Percentiles rank a stretch among this genome's conserved stretches.
These are phyloP conservation scores for Pseudophaeomoniella oleicola DNA, from an alignment of 2,329 filamentous ascomycete species.

Conservation along the genomic window DNA sequence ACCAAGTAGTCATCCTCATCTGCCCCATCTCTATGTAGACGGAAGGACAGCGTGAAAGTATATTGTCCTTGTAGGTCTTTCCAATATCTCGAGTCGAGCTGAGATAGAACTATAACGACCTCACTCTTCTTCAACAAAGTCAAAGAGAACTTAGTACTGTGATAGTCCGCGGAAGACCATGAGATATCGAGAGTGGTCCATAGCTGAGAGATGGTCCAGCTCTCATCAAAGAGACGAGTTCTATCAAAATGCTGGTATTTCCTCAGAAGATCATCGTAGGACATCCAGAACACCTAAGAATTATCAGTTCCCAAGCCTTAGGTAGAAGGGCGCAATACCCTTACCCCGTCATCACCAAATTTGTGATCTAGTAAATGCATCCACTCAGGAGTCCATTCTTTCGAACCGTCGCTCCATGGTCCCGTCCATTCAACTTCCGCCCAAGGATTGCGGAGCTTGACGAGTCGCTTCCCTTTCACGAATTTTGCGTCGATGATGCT, in stretches of 20 bases:
- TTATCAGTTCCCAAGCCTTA: background rate
- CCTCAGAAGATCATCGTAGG: conserved; percentile 41
- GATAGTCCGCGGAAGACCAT: conserved; percentile 43
- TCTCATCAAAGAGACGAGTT: conserved; percentile 44
- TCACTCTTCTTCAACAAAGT: conserved; percentile 36
- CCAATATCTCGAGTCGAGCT: conserved; percentile 48
- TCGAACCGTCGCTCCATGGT: conserved; percentile 67
- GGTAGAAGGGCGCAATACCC: conserved; percentile 2
- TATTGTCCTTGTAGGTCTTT: conserved; percentile 42
- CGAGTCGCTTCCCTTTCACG: conserved; percentile 45
- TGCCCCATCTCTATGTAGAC: conserved; percentile 28
- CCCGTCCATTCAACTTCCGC: conserved; percentile 69
- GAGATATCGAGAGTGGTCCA: conserved; percentile 47
- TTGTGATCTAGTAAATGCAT: conserved; percentile 57
- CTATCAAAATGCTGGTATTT: conserved; percentile 47
- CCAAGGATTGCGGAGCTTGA: conserved; percentile 60
- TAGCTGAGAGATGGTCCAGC: conserved; percentile 46
- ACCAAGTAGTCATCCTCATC: conserved; percentile 46
- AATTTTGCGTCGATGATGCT: conserved; percentile 47
- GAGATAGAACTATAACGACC: conserved; percentile 43
- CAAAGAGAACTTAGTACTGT: conserved; percentile 44
- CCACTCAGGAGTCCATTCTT: conserved; percentile 73
- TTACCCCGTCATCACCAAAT: conserved; percentile 58
- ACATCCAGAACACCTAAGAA: conserved; percentile 41
- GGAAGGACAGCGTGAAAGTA: conserved; percentile 42